Percentiles rank a stretch among this genome's conserved stretches.
These are phyloP conservation scores for Ogataea pilisensis DNA, from an alignment of 805 yeast species.

Conservation along the genomic window DNA sequence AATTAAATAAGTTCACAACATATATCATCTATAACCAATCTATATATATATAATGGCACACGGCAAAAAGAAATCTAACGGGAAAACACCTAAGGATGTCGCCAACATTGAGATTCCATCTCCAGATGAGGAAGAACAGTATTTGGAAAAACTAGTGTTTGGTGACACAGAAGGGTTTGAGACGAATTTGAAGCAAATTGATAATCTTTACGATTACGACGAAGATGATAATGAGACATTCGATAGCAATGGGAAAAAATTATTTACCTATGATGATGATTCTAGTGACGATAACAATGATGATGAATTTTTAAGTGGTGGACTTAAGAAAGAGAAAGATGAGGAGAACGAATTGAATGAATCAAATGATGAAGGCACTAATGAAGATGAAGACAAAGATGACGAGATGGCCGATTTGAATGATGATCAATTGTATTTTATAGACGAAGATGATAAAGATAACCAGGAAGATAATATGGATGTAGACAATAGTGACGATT, in stretches of 20 bases:
- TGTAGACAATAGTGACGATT: conserved; percentile 28
- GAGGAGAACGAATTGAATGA: conserved; percentile 35
- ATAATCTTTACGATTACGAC: conserved; percentile 48
- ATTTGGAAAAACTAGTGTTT: conserved; percentile 78
- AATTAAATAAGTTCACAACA: background rate
- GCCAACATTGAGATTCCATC: conserved; percentile 43
- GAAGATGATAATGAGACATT: conserved; percentile 33
- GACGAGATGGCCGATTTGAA: conserved; percentile 33
- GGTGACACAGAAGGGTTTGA: conserved; percentile 83
- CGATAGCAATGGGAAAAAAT: conserved; percentile 21
- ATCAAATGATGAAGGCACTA: conserved; percentile 27
- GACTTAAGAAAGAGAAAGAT: conserved; percentile 34
- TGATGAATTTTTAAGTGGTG: conserved; percentile 32
- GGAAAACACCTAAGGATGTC: conserved; percentile 3
- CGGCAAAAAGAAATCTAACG: conserved; percentile 8
- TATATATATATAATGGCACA: background rate
- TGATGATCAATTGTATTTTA: conserved; percentile 37
- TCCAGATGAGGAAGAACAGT: conserved; percentile 80
- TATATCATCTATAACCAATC: background rate
- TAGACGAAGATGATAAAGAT: conserved; percentile 21
- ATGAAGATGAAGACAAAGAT: conserved; percentile 29
- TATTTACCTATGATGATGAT: conserved; percentile 21
- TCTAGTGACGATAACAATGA: conserved; percentile 32
- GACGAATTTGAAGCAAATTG: conserved; percentile 54
- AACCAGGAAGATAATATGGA: conserved; percentile 32